Conservation (phyloP, 192 early-diverging fungal genomes). For the Nowakowskiella sp. region DNA sequence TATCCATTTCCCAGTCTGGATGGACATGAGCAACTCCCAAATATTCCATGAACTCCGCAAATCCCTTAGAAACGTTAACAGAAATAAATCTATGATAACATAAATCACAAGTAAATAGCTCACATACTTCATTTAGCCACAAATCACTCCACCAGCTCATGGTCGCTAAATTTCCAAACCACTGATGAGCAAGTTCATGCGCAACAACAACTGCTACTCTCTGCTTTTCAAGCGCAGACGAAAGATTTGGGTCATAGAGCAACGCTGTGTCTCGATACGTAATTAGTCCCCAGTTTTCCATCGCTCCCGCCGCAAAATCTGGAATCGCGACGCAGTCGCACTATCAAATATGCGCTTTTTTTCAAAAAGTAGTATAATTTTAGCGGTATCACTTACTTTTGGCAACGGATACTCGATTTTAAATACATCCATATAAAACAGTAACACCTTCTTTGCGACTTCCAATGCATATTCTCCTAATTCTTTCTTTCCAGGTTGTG, state of each 20-base stretch:
- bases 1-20: not conserved
- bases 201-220: conserved; percentile 21
- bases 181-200: conserved; percentile 33
- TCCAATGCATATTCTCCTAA: conserved; percentile 23
- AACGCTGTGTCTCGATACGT: conserved; percentile 11
- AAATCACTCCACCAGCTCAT: conserved; percentile 35
- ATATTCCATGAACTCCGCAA: conserved; percentile 30
- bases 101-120: no score
- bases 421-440: conserved; percentile 20
- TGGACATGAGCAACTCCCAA: conserved; percentile 4
- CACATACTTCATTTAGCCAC: conserved; percentile 37
- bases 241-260: conserved; percentile 7
- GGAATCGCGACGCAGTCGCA: conserved; percentile 57
- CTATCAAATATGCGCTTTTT: no score
- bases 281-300: conserved; percentile 55
- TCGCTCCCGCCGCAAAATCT: conserved; percentile 52
- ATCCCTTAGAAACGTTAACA: conserved; percentile 10
- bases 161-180: conserved; percentile 35
- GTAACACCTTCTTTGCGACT: conserved; percentile 9
- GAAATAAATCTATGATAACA: not conserved
- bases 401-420: conserved; percentile 20
- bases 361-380: no score
- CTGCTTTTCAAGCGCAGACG: conserved; percentile 12
- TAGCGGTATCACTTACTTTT: no score
- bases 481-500: conserved; percentile 24